Conservation (phyloP, 106 monocot genomes). For the Vanilla planifolia region DNA sequence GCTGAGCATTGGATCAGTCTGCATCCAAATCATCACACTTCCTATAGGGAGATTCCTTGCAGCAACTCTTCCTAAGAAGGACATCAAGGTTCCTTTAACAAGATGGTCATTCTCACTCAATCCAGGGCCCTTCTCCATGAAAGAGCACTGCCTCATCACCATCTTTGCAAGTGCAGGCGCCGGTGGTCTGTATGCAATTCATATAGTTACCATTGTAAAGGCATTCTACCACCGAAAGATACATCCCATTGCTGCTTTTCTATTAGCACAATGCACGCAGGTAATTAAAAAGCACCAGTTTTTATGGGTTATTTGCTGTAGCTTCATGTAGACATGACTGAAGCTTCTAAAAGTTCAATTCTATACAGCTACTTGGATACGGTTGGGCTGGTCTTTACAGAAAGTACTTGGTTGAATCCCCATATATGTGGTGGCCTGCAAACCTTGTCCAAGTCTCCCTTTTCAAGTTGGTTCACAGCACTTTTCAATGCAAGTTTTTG, state of each 20-base stretch:
- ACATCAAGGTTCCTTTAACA: constrained; percentile 12
- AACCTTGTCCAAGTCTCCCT: constrained; percentile 61
- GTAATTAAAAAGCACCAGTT: constrained; percentile 8
- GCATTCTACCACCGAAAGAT: constrained; percentile 36
- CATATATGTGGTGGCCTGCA: constrained; percentile 68
- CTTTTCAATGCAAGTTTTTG: background rate
- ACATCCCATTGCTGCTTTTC: constrained; percentile 21
- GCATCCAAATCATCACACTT: constrained; percentile 12
- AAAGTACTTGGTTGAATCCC: constrained; percentile 41
- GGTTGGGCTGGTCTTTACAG: constrained; percentile 56
- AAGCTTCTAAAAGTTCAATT: too few relatives aligned
- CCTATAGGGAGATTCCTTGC: constrained; percentile 24
- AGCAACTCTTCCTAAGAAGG: constrained; percentile 2
- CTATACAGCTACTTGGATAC: constrained; percentile 55
- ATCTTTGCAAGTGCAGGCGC: constrained; percentile 30
- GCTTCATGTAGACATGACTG: too few relatives aligned
- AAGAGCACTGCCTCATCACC: constrained; percentile 44
- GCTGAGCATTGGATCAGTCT: constrained; percentile 7
- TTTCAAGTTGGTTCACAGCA: constrained; percentile 20
- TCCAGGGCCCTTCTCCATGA: constrained; percentile 41
- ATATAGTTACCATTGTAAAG: constrained; percentile 37
- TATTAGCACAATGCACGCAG: constrained; percentile 31
- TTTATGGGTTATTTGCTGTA: too few relatives aligned
- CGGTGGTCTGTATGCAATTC: constrained; percentile 11
- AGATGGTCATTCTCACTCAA: constrained; percentile 49